These are phyloP conservation scores for Clathrospora elynae DNA, from an alignment of 2,329 filamentous ascomycete species.

Conservation along the genomic window DNA sequence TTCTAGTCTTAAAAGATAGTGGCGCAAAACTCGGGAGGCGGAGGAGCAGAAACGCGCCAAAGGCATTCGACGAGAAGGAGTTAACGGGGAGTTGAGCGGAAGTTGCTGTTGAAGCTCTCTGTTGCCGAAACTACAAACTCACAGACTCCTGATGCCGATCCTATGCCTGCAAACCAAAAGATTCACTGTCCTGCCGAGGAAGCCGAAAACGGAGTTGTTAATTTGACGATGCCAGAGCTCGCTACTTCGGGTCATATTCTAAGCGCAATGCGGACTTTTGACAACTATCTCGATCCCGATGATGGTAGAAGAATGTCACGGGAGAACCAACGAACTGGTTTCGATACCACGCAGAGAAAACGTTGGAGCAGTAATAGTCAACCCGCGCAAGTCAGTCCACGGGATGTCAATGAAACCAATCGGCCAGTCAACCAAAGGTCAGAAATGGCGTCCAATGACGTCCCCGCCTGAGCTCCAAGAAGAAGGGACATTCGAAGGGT, in stretches of 20 bases:
- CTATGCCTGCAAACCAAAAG: not conserved
- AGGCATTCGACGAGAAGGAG: not conserved
- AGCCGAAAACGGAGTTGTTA: not conserved
- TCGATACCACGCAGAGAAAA: too few relatives aligned
- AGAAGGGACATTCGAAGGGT: not conserved
- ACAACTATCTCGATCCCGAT: too few relatives aligned
- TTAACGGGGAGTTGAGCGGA: not conserved
- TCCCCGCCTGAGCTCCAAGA: not conserved
- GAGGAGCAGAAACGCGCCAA: constrained; percentile 2
- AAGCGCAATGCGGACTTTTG: not conserved
- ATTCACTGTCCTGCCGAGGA: not conserved
- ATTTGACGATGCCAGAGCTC: not conserved
- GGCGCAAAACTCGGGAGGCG: constrained; percentile 1
- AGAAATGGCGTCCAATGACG: not conserved
- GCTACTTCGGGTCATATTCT: not conserved
- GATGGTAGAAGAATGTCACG: too few relatives aligned
- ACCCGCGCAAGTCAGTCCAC: too few relatives aligned
- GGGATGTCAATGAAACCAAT: too few relatives aligned
- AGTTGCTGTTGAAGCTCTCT: not conserved
- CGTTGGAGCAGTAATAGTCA: too few relatives aligned
- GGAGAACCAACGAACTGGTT: too few relatives aligned
- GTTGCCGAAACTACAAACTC: not conserved
- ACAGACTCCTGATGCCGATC: not conserved
- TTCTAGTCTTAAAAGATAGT: not conserved
- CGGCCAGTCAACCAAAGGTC: not conserved